Evolutionary conservation across 1,139 yeast species (phyloP).

Genomic region (Kodamaea arcana): DNA sequence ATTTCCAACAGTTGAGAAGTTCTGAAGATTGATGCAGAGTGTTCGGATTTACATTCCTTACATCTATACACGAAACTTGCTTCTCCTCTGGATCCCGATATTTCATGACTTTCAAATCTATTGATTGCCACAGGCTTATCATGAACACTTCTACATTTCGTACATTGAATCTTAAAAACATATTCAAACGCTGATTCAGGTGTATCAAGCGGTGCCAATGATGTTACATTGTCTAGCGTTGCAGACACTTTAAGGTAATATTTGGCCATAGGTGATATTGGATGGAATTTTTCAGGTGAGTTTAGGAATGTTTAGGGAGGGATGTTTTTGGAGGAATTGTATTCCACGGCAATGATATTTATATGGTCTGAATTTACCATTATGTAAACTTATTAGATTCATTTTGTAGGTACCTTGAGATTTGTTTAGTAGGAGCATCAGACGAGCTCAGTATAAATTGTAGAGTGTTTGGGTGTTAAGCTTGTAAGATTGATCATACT

Average conservation of each 20-base stretch:
- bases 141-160: conserved; percentile 75
- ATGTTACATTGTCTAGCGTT: conserved; percentile 59
- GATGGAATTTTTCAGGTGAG: no score
- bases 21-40: conserved; percentile 34
- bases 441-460: no score
- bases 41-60: conserved; percentile 52
- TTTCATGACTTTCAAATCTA: conserved; percentile 55
- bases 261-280: conserved; percentile 37
- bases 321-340: no score
- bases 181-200: conserved; percentile 65
- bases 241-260: conserved; percentile 53
- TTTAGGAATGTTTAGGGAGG: no score
- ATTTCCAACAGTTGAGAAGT: conserved; percentile 26
- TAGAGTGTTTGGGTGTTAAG: no score
- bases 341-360: no score
- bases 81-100: conserved; percentile 73
- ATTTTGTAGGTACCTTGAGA: no score
- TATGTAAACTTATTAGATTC: no score
- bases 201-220: conserved; percentile 60
- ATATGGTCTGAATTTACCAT: no score
- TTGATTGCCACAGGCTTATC: conserved; percentile 72
- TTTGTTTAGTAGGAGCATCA: no score
- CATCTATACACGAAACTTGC: conserved; percentile 85
- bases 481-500: no score
- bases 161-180: conserved; percentile 69